Evolutionary conservation across 1,284 basidiomycete genomes (phyloP).

Genomic region (Cryptococcus sp.): DNA sequence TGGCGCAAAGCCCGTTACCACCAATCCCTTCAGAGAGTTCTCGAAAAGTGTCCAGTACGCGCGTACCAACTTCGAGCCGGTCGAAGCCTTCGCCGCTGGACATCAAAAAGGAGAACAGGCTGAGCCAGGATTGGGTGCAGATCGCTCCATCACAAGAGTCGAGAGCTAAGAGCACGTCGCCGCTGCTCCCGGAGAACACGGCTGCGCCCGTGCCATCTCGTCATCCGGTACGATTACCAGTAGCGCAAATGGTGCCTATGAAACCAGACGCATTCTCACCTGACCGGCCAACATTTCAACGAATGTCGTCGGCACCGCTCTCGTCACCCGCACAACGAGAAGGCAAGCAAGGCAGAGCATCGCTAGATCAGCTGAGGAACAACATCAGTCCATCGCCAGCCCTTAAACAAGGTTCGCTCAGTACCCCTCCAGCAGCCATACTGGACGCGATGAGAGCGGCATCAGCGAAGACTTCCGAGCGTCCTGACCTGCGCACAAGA

Average conservation of each 20-base stretch:
- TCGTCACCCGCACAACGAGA: slow-evolving; percentile 17
- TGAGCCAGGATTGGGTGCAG: slow-evolving; percentile 39
- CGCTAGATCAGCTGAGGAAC: slow-evolving; percentile 30
- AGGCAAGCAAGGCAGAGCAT: slow-evolving; percentile 16
- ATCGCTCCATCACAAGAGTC: slow-evolving; percentile 12
- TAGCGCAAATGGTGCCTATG: slow-evolving; percentile 30
- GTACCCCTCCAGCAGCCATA: slow-evolving; percentile 28
- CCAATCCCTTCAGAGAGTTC: slow-evolving; percentile 10
- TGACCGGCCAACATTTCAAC: slow-evolving; percentile 28
- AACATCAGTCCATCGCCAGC: slow-evolving; percentile 16
- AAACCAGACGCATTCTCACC: slow-evolving; percentile 21
- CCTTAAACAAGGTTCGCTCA: slow-evolving; percentile 26
- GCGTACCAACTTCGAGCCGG: slow-evolving; percentile 2
- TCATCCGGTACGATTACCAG: slow-evolving; percentile 13
- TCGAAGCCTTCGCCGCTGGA: slow-evolving; percentile 9
- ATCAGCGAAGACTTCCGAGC: slow-evolving; percentile 4
- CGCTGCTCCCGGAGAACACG: slow-evolving; percentile 3
- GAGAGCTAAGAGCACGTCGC: slow-evolving; percentile 1
- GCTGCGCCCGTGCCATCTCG: neutral
- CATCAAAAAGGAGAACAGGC: slow-evolving; percentile 22
- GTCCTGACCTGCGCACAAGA: slow-evolving; percentile 26
- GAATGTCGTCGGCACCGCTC: slow-evolving; percentile 28
- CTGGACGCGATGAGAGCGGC: slow-evolving; percentile 16
- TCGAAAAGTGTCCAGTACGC: slow-evolving; percentile 5
- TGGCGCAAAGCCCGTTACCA: slow-evolving; percentile 20